Evolutionary conservation across 345 rosid genomes (phyloP), one percentile per base, ranked within the genome.

Genomic region (Anastatica hierochuntica): DNA sequence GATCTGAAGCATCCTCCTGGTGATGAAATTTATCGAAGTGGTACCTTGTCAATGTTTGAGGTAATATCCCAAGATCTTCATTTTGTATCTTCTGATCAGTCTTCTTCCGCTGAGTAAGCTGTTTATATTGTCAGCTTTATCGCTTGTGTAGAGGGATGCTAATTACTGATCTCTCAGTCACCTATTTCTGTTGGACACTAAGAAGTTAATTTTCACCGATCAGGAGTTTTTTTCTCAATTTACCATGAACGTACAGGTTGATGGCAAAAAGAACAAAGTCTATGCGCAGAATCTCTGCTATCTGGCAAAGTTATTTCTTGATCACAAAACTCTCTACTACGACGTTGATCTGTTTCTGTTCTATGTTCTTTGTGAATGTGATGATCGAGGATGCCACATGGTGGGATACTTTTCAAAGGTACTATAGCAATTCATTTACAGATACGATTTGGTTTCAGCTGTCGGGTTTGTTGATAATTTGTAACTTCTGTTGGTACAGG

Each of bases 301-400:
- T 73, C 70, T 94, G 74, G 99, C 99, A 1, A 94, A 94, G 73
- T 66, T 94, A 66, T 94, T 94, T 68, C 94, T 94, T 51, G 99
- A 94, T 74, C 97, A 88, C 81, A 94, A 94, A 73, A 94, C 99
- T 38, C 99, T 88, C 48, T 94, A 94, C 67, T 94, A 94, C 63
- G 99, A 94, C 29, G 99, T 94, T 49, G 97, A 92, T 65, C 74
- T 92, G 62, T 92, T 88, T 72, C 80, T 92, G 35, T 92, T 92
- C 68, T 92, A 92, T 31, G 67, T 92, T 50, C 74, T 92, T 67
- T 92, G 97, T 14, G 98, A 92, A 74, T 92, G 96, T 56, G 98
- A 92, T 72, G 98, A 92, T 72, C 90, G 98, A 18, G 98, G 98
- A 55, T 92, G 98, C 79, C 98, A 92, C 77, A 92, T 88, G 97